Percentiles rank a stretch among this genome's conserved stretches.
These are phyloP conservation scores for Dalbergia cultrata DNA, from an alignment of 306 rosid genomes.

Conservation along the genomic window DNA sequence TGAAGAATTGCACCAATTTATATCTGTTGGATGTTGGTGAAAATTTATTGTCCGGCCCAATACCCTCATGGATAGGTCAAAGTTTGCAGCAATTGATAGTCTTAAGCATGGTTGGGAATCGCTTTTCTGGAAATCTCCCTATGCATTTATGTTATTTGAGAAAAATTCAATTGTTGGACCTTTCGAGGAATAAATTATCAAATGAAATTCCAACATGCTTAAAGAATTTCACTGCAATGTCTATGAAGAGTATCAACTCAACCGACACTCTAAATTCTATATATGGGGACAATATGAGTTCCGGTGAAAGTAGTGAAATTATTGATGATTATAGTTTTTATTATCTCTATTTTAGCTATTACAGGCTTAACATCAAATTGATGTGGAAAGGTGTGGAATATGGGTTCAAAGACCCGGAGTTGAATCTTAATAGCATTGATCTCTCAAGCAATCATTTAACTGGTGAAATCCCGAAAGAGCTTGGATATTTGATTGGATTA, in stretches of 20 bases:
- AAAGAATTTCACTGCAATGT: not conserved
- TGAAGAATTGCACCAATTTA: not conserved
- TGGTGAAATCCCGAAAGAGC: slow-evolving; percentile 22
- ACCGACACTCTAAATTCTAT: not conserved
- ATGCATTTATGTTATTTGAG: not conserved
- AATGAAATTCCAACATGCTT: not conserved
- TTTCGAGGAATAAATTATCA: slow-evolving; percentile 20
- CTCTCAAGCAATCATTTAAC: slow-evolving; percentile 35
- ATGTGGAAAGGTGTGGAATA: not conserved
- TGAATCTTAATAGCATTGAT: slow-evolving; percentile 26
- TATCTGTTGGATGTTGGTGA: not conserved
- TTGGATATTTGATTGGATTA: slow-evolving; percentile 15
- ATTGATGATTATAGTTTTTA: too few relatives aligned
- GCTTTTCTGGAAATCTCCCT: not conserved
- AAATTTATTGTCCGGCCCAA: not conserved
- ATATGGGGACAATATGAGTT: not conserved
- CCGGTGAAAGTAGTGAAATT: too few relatives aligned
- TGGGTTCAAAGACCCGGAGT: slow-evolving; percentile 9
- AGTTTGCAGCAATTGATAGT: not conserved
- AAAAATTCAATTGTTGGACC: not conserved
- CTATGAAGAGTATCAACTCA: not conserved
- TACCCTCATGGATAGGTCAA: slow-evolving; percentile 43
- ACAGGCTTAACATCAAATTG: not conserved
- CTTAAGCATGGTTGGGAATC: slow-evolving; percentile 4
- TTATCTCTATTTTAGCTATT: not conserved